phyloP scores from a whole-genome alignment of 1,284 basidiomycete species.

The Microbotryomycetes sp. region DNA sequence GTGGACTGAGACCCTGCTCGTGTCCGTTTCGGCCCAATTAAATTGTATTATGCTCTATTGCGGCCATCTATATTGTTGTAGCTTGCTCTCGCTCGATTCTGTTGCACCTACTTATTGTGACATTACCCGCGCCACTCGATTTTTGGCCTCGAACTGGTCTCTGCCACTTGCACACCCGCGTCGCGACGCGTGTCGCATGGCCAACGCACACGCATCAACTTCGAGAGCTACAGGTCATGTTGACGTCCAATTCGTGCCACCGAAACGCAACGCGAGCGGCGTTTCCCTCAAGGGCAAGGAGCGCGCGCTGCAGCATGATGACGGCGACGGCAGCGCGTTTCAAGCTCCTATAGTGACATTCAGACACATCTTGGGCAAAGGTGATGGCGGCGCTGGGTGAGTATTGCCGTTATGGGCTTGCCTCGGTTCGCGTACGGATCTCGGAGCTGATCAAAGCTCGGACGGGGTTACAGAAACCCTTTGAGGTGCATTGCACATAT shows the following conservation, averaged over 20 bases:
- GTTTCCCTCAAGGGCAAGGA: slow-evolving; percentile 26
- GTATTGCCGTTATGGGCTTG: no score
- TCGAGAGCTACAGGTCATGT: background rate
- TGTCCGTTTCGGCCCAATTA: no score
- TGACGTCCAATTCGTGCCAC: slow-evolving; percentile 15
- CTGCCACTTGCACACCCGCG: background rate
- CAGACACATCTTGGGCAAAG: slow-evolving; percentile 1
- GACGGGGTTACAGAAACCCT: slow-evolving; percentile 37
- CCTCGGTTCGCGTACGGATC: no score
- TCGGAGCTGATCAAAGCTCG: no score
- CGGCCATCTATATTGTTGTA: no score
- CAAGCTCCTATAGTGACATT: slow-evolving; percentile 9
- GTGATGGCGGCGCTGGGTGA: background rate
- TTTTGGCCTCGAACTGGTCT: background rate
- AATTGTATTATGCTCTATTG: no score
- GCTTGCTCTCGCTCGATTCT: background rate
- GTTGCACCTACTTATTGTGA: background rate
- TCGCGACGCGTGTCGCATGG: background rate
- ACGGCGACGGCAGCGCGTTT: no score
- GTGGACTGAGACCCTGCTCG: no score
- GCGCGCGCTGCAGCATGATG: background rate
- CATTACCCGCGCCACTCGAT: background rate
- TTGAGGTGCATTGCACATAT: slow-evolving; percentile 67
- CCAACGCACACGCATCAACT: background rate
- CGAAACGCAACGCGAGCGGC: slow-evolving; percentile 16